Evolutionary conservation across 495 filamentous ascomycete genomes (phyloP).

Genomic region (Massariosphaeria phaeospora): DNA sequence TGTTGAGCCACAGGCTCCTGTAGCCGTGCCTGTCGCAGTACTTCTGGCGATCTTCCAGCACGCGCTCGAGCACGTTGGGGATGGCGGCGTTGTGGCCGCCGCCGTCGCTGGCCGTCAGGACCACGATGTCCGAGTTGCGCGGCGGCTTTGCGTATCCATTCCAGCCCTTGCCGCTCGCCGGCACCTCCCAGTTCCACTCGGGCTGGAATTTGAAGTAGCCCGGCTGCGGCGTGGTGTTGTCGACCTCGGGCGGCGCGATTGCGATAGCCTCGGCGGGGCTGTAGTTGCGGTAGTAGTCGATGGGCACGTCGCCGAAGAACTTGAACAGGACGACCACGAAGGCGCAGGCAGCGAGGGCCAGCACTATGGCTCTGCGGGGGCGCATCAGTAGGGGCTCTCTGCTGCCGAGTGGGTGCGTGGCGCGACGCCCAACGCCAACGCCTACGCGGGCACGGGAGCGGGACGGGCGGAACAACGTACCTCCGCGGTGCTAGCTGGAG

Average conservation of each 20-base stretch:
- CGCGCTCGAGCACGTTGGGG: slow-evolving; percentile 36
- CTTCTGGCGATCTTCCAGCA: slow-evolving; percentile 34
- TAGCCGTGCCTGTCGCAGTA: slow-evolving; percentile 42
- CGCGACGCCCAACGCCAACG: background rate
- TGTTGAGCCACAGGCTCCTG: slow-evolving; percentile 41
- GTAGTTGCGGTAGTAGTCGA: slow-evolving; percentile 21
- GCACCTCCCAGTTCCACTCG: slow-evolving; percentile 24
- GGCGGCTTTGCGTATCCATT: slow-evolving; percentile 21
- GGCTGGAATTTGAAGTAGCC: slow-evolving; percentile 27
- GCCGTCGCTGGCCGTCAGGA: slow-evolving; percentile 42
- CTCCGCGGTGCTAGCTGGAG: slow-evolving; percentile 17
- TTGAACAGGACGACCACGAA: slow-evolving; percentile 13
- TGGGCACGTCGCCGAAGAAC: slow-evolving; percentile 17
- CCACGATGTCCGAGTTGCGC: slow-evolving; percentile 31
- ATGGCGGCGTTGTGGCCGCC: slow-evolving; percentile 42
- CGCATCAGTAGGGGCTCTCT: background rate
- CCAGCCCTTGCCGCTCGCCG: slow-evolving; percentile 17
- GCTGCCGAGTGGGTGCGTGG: background rate
- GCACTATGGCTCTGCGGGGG: slow-evolving; percentile 8
- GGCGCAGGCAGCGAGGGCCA: slow-evolving; percentile 4
- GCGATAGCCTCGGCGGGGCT: background rate
- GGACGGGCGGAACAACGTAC: slow-evolving; percentile 3
- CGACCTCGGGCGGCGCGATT: background rate
- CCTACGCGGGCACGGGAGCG: background rate
- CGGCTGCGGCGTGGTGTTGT: slow-evolving; percentile 22